phyloP scores from a whole-genome alignment of 495 filamentous ascomycete genomes.

The Aspergillus cristatus region DNA sequence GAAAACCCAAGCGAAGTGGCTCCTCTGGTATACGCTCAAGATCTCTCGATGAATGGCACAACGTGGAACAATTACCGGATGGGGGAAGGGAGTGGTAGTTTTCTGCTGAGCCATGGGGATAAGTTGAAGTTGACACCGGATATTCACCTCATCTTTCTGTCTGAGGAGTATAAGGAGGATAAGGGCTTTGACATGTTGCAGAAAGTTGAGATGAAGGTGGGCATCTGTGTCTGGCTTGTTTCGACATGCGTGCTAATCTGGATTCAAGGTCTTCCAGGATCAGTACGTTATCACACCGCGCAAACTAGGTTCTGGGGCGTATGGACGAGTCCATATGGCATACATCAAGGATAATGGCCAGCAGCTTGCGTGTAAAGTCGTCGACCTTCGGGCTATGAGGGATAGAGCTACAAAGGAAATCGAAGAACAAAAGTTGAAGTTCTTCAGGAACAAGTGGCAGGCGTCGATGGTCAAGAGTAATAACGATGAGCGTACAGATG shows the following conservation, averaged over 20 bases:
- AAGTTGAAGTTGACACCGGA: conserved; percentile 23
- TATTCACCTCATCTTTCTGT: conserved; percentile 16
- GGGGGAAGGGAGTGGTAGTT: conserved; percentile 27
- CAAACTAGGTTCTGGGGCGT: conserved; percentile 39
- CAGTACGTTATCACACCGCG: conserved; percentile 41
- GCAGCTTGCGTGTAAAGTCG: conserved; percentile 47
- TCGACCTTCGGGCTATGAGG: conserved; percentile 22
- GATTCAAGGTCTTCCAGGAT: conserved; percentile 33
- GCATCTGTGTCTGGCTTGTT: conserved; percentile 4
- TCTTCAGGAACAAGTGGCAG: background rate
- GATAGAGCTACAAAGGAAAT: conserved; percentile 1
- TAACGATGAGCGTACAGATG: background rate
- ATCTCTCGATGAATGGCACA: conserved; percentile 50
- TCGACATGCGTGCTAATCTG: background rate
- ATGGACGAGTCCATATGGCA: conserved; percentile 42
- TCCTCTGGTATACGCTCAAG: conserved; percentile 52
- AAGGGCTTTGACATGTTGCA: conserved; percentile 14
- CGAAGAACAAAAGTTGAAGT: conserved; percentile 2
- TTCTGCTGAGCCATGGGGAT: conserved; percentile 49
- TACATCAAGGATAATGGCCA: conserved; percentile 19
- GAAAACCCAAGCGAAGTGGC: conserved; percentile 21
- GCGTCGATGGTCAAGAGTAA: background rate
- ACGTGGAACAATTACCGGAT: conserved; percentile 41
- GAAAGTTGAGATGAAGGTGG: conserved; percentile 20
- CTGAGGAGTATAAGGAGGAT: conserved; percentile 1